A percentile compares a stretch with the other conserved stretches of the same genome.
phyloP scores from a whole-genome alignment of 441 rosid genomes.

The Euphorbia celastroides region DNA sequence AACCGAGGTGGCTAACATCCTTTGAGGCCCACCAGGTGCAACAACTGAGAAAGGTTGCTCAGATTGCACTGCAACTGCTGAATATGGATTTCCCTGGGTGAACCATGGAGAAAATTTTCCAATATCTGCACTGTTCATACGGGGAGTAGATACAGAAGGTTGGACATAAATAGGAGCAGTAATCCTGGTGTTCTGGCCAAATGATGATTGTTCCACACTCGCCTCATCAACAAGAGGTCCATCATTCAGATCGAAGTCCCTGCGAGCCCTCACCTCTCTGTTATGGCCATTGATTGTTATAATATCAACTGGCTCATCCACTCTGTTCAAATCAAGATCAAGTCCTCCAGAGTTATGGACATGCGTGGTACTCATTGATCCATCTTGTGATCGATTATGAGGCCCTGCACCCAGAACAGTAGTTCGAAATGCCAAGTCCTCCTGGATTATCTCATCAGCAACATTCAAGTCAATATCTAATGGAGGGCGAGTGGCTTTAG shows the following conservation, averaged over 20 bases:
- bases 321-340: constrained; percentile 80
- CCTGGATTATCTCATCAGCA: constrained; percentile 68
- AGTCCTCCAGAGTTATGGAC: constrained; percentile 50
- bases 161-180: constrained; percentile 31
- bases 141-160: constrained; percentile 40
- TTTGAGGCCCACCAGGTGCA: constrained; percentile 38
- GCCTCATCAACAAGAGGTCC: constrained; percentile 72
- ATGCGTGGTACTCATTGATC: constrained; percentile 28
- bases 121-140: constrained; percentile 39
- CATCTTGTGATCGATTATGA: constrained; percentile 24
- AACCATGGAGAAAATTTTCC: constrained; percentile 67
- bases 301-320: constrained; percentile 47
- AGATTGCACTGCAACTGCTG: constrained; percentile 56
- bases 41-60: constrained; percentile 63
- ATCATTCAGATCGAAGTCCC: constrained; percentile 89
- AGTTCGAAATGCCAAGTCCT: constrained; percentile 53
- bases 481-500: constrained; percentile 45
- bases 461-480: constrained; percentile 84
- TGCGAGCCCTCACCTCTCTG: constrained; percentile 32
- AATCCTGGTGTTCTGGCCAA: constrained; percentile 45
- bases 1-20: constrained; percentile 33
- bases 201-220: constrained; percentile 39
- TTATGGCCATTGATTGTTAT: constrained; percentile 34
- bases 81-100: constrained; percentile 40
- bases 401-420: constrained; percentile 30